Evolutionary conservation across 2,329 filamentous ascomycete species (phyloP).

Genomic region (Neopestalotiopsis clavispora): DNA sequence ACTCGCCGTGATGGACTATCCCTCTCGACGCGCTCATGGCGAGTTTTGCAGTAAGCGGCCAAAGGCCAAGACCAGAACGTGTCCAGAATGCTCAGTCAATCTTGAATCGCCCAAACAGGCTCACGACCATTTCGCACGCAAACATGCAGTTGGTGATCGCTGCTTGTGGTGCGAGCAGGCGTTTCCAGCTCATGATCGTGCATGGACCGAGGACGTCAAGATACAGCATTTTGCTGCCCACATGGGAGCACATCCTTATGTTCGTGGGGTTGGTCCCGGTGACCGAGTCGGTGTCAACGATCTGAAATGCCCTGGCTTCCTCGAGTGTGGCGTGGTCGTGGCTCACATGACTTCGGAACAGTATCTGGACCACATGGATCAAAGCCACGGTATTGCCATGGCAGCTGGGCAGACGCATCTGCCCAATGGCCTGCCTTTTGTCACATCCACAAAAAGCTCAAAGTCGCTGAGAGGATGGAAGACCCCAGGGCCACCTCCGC

Average conservation of each 20-base stretch:
- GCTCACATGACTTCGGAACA: slow-evolving; percentile 7
- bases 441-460: too few relatives aligned
- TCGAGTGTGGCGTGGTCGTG: slow-evolving; percentile 11
- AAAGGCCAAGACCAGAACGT: not conserved
- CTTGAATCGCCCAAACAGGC: slow-evolving; percentile 7
- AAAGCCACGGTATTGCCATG: not conserved
- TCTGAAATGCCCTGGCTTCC: slow-evolving; percentile 7
- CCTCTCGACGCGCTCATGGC: not conserved
- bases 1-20: not conserved
- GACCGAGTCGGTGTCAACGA: not conserved
- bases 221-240: slow-evolving; percentile 16
- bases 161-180: slow-evolving; percentile 16
- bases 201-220: slow-evolving; percentile 7
- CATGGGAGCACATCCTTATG: slow-evolving; percentile 14
- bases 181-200: not conserved
- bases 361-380: slow-evolving; percentile 9
- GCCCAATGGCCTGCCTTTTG: not conserved
- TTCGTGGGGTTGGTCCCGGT: not conserved
- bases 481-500: not conserved
- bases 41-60: slow-evolving; percentile 9
- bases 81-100: slow-evolving; percentile 1
- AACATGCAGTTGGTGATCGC: not conserved
- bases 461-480: not conserved
- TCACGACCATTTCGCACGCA: not conserved
- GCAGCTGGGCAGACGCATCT: not conserved